Evolutionary conservation across 23 red algal species (phyloP).

Genomic region (Chondrus crispus): DNA sequence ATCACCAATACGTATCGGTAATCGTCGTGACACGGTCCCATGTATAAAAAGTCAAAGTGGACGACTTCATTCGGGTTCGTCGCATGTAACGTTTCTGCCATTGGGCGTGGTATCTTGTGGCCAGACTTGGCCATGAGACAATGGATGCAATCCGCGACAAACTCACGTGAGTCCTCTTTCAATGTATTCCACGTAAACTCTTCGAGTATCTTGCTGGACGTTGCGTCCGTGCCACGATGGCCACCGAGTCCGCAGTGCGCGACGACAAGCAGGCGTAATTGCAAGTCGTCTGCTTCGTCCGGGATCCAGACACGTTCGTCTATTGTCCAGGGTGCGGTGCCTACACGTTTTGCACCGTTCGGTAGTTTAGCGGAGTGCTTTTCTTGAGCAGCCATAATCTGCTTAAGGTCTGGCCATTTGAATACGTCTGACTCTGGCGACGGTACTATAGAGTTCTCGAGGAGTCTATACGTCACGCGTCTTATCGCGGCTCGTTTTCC

Average conservation of each 20-base stretch:
- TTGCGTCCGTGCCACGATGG: slow-evolving; percentile 7
- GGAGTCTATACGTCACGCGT: not conserved
- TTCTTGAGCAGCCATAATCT: not conserved
- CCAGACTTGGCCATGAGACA: not conserved
- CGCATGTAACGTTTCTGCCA: not conserved
- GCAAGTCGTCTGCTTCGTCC: not conserved
- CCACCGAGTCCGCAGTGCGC: slow-evolving; percentile 12
- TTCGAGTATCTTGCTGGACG: not conserved
- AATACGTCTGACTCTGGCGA: not conserved
- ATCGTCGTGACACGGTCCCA: not conserved
- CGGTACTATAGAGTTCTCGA: not conserved
- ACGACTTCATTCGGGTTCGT: slow-evolving; percentile 7
- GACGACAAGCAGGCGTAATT: not conserved
- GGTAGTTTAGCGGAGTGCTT: not conserved
- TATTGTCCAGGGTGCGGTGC: not conserved
- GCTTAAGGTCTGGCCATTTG: not conserved
- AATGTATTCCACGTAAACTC: not conserved
- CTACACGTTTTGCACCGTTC: not conserved
- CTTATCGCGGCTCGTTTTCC: not conserved
- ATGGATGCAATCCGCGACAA: not conserved
- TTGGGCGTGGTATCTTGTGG: not conserved
- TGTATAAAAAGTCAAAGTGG: slow-evolving; percentile 37
- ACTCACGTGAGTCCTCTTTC: not conserved
- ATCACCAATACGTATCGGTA: not conserved
- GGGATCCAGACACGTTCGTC: slow-evolving; percentile 11